Evolutionary conservation across 129 eudicot genomes (phyloP).

Genomic region (Lonicera japonica): DNA sequence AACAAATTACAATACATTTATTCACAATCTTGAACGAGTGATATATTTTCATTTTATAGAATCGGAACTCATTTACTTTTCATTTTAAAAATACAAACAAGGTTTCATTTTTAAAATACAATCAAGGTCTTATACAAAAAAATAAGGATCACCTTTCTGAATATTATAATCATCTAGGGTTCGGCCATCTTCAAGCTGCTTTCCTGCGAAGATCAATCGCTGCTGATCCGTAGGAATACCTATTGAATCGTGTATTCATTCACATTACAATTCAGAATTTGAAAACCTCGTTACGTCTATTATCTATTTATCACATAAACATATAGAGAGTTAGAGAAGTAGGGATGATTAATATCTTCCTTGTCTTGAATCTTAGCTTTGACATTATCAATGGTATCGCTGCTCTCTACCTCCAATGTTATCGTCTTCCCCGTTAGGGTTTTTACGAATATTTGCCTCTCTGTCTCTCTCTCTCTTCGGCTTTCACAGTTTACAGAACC

Average conservation of each 20-base stretch:
- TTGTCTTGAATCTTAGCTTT: conserved; percentile 60
- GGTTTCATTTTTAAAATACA: not conserved
- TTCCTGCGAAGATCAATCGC: conserved; percentile 50
- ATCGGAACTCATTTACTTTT: too few relatives aligned
- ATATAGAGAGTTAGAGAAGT: too few relatives aligned
- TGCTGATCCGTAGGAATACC: conserved; percentile 55
- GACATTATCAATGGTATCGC: conserved; percentile 52
- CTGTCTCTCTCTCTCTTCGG: not conserved
- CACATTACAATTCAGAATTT: not conserved
- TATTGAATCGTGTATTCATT: not conserved
- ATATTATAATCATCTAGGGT: conserved; percentile 62
- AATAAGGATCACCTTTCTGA: conserved; percentile 37
- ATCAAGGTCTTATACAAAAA: not conserved
- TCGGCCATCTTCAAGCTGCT: conserved; percentile 52
- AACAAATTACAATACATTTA: too few relatives aligned
- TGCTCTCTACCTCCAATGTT: conserved; percentile 51
- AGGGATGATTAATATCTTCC: conserved; percentile 27
- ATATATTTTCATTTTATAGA: too few relatives aligned
- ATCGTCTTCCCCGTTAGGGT: conserved; percentile 61
- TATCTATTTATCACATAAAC: too few relatives aligned
- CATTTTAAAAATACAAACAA: too few relatives aligned
- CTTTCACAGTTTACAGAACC: too few relatives aligned
- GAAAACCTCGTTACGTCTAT: too few relatives aligned
- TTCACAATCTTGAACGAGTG: too few relatives aligned
- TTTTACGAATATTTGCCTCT: conserved; percentile 64